Conservation (phyloP, 768 basidiomycete genomes). For the Pulveroboletus ravenelii region DNA sequence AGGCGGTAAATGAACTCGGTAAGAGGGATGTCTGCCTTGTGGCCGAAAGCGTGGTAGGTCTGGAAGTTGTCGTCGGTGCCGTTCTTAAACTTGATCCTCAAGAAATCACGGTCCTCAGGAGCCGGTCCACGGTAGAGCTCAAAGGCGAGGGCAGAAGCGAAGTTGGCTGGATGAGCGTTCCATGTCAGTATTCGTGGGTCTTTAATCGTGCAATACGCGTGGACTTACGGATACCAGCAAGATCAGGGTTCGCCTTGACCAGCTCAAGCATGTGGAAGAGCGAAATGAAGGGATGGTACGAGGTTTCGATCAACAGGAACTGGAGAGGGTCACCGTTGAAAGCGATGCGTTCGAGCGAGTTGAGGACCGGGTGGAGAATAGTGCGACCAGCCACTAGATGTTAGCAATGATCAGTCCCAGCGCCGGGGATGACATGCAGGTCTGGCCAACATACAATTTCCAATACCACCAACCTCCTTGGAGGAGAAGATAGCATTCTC, state of each 20-base stretch:
- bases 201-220: background rate
- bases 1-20: slow-evolving; percentile 82
- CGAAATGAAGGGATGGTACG: slow-evolving; percentile 89
- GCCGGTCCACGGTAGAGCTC: slow-evolving; percentile 74
- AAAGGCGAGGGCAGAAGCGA: slow-evolving; percentile 66
- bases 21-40: slow-evolving; percentile 70
- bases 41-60: slow-evolving; percentile 70
- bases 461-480: slow-evolving; percentile 56
- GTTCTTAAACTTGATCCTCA: slow-evolving; percentile 84
- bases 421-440: background rate
- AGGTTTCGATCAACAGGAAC: slow-evolving; percentile 71
- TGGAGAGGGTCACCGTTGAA: slow-evolving; percentile 78
- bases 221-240: slow-evolving; percentile 61
- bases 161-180: slow-evolving; percentile 51
- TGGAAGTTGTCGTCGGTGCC: slow-evolving; percentile 62
- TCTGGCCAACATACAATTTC: slow-evolving; percentile 60
- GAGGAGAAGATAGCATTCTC: slow-evolving; percentile 73
- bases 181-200: slow-evolving; percentile 9
- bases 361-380: slow-evolving; percentile 65
- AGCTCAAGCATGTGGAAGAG: slow-evolving; percentile 77
- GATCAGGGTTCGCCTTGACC: slow-evolving; percentile 50
- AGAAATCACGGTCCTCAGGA: slow-evolving; percentile 73
- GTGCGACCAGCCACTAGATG: slow-evolving; percentile 75
- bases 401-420: slow-evolving; percentile 8
- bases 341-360: slow-evolving; percentile 70